A percentile compares a stretch with the other conserved stretches of the same genome.
These are phyloP conservation scores for Phellopilus nigrolimitatus DNA, from an alignment of 1,284 basidiomycete genomes.

Conservation along the genomic window DNA sequence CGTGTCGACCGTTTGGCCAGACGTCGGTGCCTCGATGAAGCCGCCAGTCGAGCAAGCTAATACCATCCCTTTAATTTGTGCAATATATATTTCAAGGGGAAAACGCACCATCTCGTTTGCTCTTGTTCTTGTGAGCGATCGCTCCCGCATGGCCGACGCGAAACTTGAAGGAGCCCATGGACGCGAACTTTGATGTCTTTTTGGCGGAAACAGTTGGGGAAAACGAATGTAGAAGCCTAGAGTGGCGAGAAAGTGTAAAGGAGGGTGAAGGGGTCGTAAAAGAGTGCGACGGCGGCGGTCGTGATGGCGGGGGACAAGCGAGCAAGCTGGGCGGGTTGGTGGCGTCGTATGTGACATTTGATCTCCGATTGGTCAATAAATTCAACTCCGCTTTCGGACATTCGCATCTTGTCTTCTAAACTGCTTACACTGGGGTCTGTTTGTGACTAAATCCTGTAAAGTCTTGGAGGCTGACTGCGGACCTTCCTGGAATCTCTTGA, in stretches of 20 bases:
- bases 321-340: slow-evolving; percentile 4
- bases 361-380: neutral
- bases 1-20: slow-evolving; percentile 48
- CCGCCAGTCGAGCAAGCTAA: slow-evolving; percentile 51
- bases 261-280: slow-evolving; percentile 4
- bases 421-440: too few relatives aligned
- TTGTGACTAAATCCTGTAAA: too few relatives aligned
- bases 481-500: too few relatives aligned
- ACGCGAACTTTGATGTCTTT: neutral
- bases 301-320: neutral
- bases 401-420: too few relatives aligned
- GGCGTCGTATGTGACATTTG: neutral
- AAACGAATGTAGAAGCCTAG: slow-evolving; percentile 14
- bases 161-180: slow-evolving; percentile 5
- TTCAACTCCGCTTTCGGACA: neutral
- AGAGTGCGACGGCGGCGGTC: neutral
- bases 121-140: neutral
- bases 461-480: too few relatives aligned
- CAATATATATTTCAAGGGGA: neutral
- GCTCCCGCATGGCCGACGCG: slow-evolving; percentile 15
- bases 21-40: slow-evolving; percentile 64
- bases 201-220: slow-evolving; percentile 1
- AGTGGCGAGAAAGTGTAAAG: slow-evolving; percentile 1
- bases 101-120: slow-evolving; percentile 16
- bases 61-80: neutral